These are phyloP conservation scores for Solanum appendiculatum DNA, from an alignment of 257 asterid species.

Conservation along the genomic window DNA sequence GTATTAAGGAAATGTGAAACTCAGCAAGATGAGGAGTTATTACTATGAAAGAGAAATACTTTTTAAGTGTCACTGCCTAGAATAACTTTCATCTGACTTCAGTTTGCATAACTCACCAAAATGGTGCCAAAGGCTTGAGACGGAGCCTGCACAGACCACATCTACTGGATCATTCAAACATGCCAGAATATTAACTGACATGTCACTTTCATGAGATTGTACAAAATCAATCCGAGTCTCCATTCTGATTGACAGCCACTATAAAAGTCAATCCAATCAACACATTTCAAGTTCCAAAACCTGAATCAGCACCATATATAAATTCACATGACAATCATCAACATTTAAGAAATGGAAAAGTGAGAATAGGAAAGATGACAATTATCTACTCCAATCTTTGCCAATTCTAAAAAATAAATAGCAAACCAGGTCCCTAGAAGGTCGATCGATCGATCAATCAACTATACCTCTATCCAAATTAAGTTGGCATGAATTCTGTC, in stretches of 20 bases:
- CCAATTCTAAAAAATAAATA: background rate
- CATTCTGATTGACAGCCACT: conserved; percentile 2
- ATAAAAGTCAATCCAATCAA: background rate
- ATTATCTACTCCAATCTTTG: background rate
- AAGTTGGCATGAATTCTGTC: background rate
- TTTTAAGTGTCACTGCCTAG: background rate
- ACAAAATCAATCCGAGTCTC: conserved; percentile 11
- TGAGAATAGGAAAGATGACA: background rate
- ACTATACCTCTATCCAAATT: background rate
- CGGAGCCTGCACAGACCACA: conserved; percentile 20
- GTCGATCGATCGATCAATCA: background rate
- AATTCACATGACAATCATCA: background rate
- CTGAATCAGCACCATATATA: background rate
- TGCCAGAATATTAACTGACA: conserved; percentile 10
- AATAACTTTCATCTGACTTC: background rate
- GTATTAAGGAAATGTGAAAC: background rate
- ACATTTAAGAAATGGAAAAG: background rate
- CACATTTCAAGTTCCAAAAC: background rate
- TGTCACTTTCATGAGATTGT: conserved; percentile 8
- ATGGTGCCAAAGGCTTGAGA: conserved; percentile 23
- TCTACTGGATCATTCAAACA: conserved; percentile 31
- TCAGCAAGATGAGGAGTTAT: background rate
- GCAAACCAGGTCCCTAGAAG: background rate
- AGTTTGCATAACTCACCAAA: background rate
- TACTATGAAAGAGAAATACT: background rate